Conservation (phyloP, 2,329 filamentous ascomycete genomes). For the Apiospora saccharicola region DNA sequence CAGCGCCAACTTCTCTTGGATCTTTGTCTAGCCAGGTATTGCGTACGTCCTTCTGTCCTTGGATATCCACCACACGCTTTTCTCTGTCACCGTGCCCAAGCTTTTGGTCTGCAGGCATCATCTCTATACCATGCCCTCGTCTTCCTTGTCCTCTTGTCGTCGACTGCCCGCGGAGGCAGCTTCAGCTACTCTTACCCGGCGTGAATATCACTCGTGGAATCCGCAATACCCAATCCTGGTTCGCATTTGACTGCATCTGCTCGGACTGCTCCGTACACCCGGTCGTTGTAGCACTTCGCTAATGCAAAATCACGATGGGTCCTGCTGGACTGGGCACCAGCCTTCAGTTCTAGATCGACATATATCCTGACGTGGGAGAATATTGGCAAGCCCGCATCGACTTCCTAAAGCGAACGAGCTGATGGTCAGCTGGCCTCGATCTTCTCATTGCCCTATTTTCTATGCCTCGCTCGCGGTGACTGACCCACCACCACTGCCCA, state of each 20-base stretch:
- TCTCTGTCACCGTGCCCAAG: not conserved
- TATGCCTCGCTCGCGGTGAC: not conserved
- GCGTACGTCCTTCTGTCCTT: not conserved
- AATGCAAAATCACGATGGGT: slow-evolving; percentile 1
- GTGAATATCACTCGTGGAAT: not conserved
- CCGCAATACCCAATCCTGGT: not conserved
- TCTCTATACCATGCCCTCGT: not conserved
- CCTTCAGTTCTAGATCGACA: not conserved
- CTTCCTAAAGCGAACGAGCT: slow-evolving; percentile 6
- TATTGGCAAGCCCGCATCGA: slow-evolving; percentile 3
- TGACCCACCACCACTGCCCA: not conserved
- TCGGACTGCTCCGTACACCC: slow-evolving; percentile 8
- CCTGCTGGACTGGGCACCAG: slow-evolving; percentile 1
- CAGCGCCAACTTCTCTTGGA: slow-evolving; percentile 3
- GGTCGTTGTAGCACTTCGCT: not conserved
- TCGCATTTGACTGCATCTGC: slow-evolving; percentile 8
- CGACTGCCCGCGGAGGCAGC: not conserved
- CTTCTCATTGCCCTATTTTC: not conserved
- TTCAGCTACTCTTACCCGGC: not conserved
- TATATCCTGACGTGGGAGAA: not conserved
- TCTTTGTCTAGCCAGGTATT: not conserved
- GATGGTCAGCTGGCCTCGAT: slow-evolving; percentile 18
- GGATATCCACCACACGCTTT: not conserved
- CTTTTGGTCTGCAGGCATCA: not conserved
- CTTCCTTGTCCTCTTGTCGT: not conserved